Conservation (phyloP, 1,284 basidiomycete species). For the Porodaedalea pini region DNA sequence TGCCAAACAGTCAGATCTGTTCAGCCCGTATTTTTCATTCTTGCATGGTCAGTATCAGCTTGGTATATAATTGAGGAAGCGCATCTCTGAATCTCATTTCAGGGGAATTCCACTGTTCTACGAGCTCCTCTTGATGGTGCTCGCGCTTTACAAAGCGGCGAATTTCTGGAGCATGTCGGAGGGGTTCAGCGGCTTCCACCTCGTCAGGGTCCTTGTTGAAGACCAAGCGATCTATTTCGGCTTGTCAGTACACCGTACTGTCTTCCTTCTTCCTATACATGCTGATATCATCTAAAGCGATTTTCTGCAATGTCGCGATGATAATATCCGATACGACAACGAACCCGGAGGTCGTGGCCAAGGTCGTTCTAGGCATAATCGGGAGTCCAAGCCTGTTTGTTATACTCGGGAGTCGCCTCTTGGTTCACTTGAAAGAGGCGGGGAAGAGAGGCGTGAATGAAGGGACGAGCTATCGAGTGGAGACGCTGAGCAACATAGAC, state of each 20-base stretch:
- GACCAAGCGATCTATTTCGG: slow-evolving; percentile 9
- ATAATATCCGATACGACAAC: slow-evolving; percentile 4
- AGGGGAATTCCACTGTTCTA: slow-evolving; percentile 9
- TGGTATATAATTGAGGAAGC: no score
- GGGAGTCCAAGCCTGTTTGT: slow-evolving; percentile 7
- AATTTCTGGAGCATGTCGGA: not conserved
- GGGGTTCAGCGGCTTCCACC: slow-evolving; percentile 6
- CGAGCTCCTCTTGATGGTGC: slow-evolving; percentile 2
- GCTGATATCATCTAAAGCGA: not conserved
- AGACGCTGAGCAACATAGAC: not conserved
- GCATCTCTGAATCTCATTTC: not conserved
- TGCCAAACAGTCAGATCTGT: not conserved
- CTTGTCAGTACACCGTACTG: not conserved
- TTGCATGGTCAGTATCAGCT: slow-evolving; percentile 7
- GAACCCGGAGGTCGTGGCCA: not conserved
- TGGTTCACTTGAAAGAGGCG: slow-evolving; percentile 13
- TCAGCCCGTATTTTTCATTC: not conserved
- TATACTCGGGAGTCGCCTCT: slow-evolving; percentile 4
- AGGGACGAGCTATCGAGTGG: slow-evolving; percentile 10
- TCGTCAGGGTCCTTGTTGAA: not conserved
- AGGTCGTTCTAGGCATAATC: not conserved
- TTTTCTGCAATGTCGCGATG: slow-evolving; percentile 6
- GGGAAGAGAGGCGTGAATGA: slow-evolving; percentile 6
- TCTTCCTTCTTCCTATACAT: not conserved
- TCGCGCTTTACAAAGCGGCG: slow-evolving; percentile 8